These are phyloP conservation scores for Neocucurbitaria cava DNA, from an alignment of 2,329 filamentous ascomycete species.

Conservation along the genomic window DNA sequence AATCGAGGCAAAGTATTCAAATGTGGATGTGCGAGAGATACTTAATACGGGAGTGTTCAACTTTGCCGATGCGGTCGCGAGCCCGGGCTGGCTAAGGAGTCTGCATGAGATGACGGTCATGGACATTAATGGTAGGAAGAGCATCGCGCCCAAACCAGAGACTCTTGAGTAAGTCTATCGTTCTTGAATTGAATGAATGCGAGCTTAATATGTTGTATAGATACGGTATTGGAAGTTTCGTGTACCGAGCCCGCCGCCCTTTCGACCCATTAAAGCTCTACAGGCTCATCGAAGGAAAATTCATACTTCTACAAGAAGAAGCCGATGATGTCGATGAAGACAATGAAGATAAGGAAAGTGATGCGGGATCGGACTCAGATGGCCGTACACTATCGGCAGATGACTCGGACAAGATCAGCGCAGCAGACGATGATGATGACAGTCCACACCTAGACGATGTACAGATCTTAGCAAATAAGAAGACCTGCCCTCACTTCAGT, in stretches of 20 bases:
- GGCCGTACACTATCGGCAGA: conserved; percentile 18
- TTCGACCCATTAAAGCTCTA: conserved; percentile 53
- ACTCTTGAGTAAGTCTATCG: conserved; percentile 64
- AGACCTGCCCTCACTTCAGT: conserved; percentile 59
- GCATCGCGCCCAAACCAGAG: conserved; percentile 71
- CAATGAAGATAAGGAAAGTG: conserved; percentile 30
- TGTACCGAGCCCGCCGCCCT: conserved; percentile 65
- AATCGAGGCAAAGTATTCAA: conserved; percentile 65
- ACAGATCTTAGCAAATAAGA: conserved; percentile 63
- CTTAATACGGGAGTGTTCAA: conserved; percentile 71
- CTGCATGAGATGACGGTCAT: conserved; percentile 71
- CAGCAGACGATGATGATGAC: conserved; percentile 48
- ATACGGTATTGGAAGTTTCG: conserved; percentile 74
- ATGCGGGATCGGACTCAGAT: conserved; percentile 16
- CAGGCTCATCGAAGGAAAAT: conserved; percentile 51
- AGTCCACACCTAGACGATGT: conserved; percentile 38
- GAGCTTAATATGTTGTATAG: conserved; percentile 26
- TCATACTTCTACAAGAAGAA: conserved; percentile 52
- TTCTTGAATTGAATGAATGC: neutral
- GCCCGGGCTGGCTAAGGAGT: conserved; percentile 74
- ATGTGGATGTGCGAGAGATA: conserved; percentile 67
- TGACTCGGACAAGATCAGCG: conserved; percentile 24
- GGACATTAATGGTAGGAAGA: conserved; percentile 62
- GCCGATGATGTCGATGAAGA: conserved; percentile 42
- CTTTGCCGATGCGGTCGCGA: conserved; percentile 68